Conservation (phyloP, 2,329 filamentous ascomycete genomes). For the Fusarium tanahbumbuense region DNA sequence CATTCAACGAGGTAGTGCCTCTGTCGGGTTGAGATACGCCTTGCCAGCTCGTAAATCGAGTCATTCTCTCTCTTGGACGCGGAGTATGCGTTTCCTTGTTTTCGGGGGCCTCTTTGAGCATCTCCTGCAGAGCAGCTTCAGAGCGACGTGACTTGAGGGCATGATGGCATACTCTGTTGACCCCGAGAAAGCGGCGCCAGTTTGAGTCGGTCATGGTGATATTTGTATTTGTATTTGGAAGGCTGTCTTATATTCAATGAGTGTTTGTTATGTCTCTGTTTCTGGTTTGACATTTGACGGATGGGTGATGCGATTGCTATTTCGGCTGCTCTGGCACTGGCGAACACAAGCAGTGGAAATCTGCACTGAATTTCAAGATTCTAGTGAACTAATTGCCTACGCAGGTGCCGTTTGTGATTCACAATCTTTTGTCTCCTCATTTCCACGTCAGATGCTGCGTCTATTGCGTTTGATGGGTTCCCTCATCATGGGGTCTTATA, state of each 20-base stretch:
- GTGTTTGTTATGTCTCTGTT: neutral
- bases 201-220: conserved; percentile 39
- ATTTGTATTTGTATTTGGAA: neutral
- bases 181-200: conserved; percentile 45
- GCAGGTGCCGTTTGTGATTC: neutral
- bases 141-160: conserved; percentile 38
- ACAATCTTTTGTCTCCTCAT: neutral
- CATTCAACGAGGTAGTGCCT: neutral
- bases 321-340: neutral
- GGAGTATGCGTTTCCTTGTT: conserved; percentile 1
- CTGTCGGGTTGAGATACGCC: neutral
- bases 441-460: neutral
- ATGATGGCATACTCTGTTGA: conserved; percentile 39
- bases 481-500: neutral
- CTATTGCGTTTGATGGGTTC: neutral
- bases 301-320: neutral
- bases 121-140: conserved; percentile 35
- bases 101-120: conserved; percentile 14
- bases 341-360: neutral
- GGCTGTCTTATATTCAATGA: neutral
- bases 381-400: neutral
- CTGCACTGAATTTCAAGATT: neutral
- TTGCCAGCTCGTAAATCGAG: conserved; percentile 34
- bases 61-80: conserved; percentile 8
- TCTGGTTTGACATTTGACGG: neutral